Percentiles rank a stretch among this genome's conserved stretches.
These are phyloP conservation scores for Penicillium sp. DNA, from an alignment of 2,329 filamentous ascomycete genomes.

Conservation along the genomic window DNA sequence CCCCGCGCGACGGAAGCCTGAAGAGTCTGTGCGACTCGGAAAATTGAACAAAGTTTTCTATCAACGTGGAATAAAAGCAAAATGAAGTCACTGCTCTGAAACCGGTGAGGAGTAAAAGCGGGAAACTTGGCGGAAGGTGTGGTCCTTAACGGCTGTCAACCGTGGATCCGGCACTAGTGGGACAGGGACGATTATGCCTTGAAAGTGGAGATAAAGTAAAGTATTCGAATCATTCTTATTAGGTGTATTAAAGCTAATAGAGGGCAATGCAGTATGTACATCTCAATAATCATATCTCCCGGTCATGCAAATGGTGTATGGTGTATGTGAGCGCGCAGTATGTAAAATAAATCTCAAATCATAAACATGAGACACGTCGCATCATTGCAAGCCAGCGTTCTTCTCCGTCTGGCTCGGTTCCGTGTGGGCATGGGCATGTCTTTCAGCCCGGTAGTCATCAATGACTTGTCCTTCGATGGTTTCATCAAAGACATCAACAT, in stretches of 20 bases:
- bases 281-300: not conserved
- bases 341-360: conserved; percentile 8
- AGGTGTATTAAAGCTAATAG: not conserved
- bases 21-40: not conserved
- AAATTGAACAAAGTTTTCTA: not conserved
- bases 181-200: not conserved
- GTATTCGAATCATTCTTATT: not conserved
- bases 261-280: not conserved
- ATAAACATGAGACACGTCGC: conserved; percentile 19
- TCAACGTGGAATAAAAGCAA: not conserved
- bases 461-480: conserved; percentile 29
- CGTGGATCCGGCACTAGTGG: conserved; percentile 7
- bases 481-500: conserved; percentile 57
- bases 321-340: not conserved
- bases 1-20: not conserved
- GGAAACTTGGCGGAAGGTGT: conserved; percentile 7
- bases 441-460: conserved; percentile 37
- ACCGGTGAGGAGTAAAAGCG: not conserved
- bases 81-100: not conserved
- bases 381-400: conserved; percentile 19
- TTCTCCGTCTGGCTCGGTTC: conserved; percentile 58
- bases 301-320: not conserved
- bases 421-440: conserved; percentile 52
- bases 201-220: not conserved
- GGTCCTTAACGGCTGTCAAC: conserved; percentile 18